Conservation (phyloP, 2,329 filamentous ascomycete species). For the Nigrograna mackinnonii region DNA sequence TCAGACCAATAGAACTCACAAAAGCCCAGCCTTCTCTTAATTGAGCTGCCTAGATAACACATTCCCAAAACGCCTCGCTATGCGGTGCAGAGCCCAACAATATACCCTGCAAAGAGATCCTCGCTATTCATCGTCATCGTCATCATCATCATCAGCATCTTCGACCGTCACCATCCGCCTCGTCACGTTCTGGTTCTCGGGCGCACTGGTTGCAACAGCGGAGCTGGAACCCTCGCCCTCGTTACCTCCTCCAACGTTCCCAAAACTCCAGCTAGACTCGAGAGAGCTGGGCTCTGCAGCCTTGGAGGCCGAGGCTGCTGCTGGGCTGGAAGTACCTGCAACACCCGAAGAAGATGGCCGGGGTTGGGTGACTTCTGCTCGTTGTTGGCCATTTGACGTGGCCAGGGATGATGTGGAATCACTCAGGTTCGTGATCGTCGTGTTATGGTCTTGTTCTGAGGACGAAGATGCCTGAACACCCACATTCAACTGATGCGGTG, state of each 20-base stretch:
- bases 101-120: constrained; percentile 2
- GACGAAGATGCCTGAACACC: constrained; percentile 6
- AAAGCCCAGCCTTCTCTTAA: too few species aligned
- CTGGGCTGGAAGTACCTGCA: constrained; percentile 5
- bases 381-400: neutral
- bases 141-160: constrained; percentile 32
- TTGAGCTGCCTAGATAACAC: neutral
- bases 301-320: constrained; percentile 21
- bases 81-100: constrained; percentile 25
- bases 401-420: constrained; percentile 2
- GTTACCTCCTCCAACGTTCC: constrained; percentile 25
- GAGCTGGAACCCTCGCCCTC: constrained; percentile 33
- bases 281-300: constrained; percentile 31
- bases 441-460: neutral
- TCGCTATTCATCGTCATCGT: constrained; percentile 11
- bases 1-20: too few species aligned
- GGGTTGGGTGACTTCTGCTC: constrained; percentile 7
- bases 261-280: constrained; percentile 42
- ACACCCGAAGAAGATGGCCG: constrained; percentile 10
- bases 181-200: constrained; percentile 22
- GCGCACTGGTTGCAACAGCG: constrained; percentile 25
- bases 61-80: constrained; percentile 41
- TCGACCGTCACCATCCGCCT: constrained; percentile 35
- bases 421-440: neutral
- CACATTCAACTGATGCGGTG: constrained; percentile 19